Conservation (phyloP, 495 filamentous ascomycete genomes). For the Astrothelium macrocarpum region DNA sequence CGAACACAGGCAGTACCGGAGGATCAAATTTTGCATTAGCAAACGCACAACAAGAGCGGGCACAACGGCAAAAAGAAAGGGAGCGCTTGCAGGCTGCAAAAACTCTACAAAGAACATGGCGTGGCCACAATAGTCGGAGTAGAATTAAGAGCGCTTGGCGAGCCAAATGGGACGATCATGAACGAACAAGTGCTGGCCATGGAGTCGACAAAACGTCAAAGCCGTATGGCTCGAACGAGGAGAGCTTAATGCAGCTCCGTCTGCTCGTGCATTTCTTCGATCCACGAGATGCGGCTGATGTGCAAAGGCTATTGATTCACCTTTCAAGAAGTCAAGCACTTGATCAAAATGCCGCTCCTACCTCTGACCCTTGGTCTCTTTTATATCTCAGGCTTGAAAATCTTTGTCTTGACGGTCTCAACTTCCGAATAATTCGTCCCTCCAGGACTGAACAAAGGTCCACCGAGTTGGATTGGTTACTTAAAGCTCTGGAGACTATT, state of each 20-base stretch:
- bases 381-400: constrained; percentile 28
- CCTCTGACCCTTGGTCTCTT: constrained; percentile 26
- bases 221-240: constrained; percentile 41
- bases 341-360: not conserved
- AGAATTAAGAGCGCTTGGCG: constrained; percentile 49
- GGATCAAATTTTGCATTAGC: constrained; percentile 69
- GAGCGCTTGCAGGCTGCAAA: constrained; percentile 65
- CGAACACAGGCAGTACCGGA: constrained; percentile 36
- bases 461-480: constrained; percentile 2
- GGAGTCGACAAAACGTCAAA: constrained; percentile 8
- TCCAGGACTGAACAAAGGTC: not conserved
- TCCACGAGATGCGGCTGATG: constrained; percentile 23
- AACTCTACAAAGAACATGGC: constrained; percentile 72
- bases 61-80: constrained; percentile 70
- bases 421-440: not conserved
- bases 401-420: constrained; percentile 24
- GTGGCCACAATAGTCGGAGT: constrained; percentile 60
- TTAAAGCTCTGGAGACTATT: constrained; percentile 16
- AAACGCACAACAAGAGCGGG: constrained; percentile 74
- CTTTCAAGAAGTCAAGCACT: not conserved
- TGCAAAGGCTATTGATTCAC: constrained; percentile 20
- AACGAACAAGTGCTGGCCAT: constrained; percentile 13
- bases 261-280: constrained; percentile 31
- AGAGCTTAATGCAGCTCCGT: constrained; percentile 34
- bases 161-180: constrained; percentile 53